Percentiles rank a stretch among this genome's conserved stretches.
These are phyloP conservation scores for Mortierella sp. DNA, from an alignment of 371 early-diverging fungal genomes.

Conservation along the genomic window DNA sequence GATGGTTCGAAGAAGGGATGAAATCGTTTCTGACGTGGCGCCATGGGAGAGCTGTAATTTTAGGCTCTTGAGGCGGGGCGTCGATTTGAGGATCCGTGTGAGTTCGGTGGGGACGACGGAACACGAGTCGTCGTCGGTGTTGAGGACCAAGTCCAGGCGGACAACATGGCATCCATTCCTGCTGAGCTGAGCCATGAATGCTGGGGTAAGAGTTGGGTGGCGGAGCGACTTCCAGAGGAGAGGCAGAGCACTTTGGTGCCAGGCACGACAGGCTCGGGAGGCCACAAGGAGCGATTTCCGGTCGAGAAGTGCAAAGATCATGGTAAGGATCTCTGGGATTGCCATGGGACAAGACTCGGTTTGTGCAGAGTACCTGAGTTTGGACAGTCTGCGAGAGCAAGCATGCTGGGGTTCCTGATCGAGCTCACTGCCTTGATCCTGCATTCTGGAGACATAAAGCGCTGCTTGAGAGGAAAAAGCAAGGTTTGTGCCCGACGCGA, in stretches of 20 bases:
- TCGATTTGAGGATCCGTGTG: constrained; percentile 7
- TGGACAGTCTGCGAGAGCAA: background rate
- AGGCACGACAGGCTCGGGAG: constrained; percentile 10
- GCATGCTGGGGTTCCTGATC: background rate
- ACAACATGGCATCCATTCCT: constrained; percentile 18
- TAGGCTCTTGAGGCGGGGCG: constrained; percentile 13
- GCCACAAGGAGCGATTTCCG: background rate
- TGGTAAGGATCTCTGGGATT: constrained; percentile 28
- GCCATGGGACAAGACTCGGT: background rate
- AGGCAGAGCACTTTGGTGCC: constrained; percentile 12
- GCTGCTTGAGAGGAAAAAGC: no score
- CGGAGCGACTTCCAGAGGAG: constrained; percentile 16
- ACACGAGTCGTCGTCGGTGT: constrained; percentile 2
- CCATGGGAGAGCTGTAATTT: constrained; percentile 2
- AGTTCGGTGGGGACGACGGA: constrained; percentile 24
- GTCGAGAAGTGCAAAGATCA: constrained; percentile 23
- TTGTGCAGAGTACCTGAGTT: background rate
- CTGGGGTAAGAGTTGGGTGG: constrained; percentile 1
- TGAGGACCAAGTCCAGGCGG: constrained; percentile 10
- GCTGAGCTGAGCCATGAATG: constrained; percentile 11
- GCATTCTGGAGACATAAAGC: no score
- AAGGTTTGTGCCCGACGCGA: no score
- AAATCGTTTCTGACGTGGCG: background rate
- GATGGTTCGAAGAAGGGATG: constrained; percentile 9
- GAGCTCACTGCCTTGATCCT: no score